phyloP scores from a whole-genome alignment of 1,284 basidiomycete species.

The Microbotryum lychnidis-dioicae region DNA sequence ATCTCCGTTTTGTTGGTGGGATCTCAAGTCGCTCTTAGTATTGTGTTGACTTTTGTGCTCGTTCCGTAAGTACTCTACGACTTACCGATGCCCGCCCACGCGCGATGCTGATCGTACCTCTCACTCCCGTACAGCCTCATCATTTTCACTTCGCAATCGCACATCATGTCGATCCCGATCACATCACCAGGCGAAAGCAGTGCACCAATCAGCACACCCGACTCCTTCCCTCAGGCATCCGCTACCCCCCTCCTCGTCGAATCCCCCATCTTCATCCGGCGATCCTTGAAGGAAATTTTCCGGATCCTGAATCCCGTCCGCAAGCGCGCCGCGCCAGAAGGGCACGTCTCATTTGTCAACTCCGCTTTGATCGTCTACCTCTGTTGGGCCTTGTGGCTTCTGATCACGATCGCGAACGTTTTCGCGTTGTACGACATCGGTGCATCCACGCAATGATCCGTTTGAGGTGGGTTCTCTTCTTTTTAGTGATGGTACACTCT shows the following conservation, averaged over 20 bases:
- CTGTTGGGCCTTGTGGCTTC: constrained; percentile 8
- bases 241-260: neutral
- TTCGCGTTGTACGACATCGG: constrained; percentile 23
- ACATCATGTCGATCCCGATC: constrained; percentile 28
- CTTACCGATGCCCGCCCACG: neutral
- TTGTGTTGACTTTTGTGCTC: constrained; percentile 80
- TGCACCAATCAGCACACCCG: neutral
- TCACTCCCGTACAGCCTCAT: constrained; percentile 23
- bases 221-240: neutral
- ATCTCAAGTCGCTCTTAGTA: constrained; percentile 68
- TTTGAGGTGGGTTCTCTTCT: too few species aligned
- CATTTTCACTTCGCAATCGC: constrained; percentile 28
- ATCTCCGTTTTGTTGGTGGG: constrained; percentile 74
- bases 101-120: neutral
- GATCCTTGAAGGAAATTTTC: neutral
- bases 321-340: constrained; percentile 5
- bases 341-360: constrained; percentile 29
- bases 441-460: too few species aligned
- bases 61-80: constrained; percentile 48
- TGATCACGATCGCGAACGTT: constrained; percentile 22
- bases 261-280: neutral
- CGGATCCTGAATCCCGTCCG: constrained; percentile 27
- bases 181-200: neutral
- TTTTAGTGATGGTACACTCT: too few species aligned
- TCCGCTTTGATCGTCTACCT: constrained; percentile 24